These are phyloP conservation scores for Saccharomycopsis vini DNA, from an alignment of 805 yeast species.

Conservation along the genomic window DNA sequence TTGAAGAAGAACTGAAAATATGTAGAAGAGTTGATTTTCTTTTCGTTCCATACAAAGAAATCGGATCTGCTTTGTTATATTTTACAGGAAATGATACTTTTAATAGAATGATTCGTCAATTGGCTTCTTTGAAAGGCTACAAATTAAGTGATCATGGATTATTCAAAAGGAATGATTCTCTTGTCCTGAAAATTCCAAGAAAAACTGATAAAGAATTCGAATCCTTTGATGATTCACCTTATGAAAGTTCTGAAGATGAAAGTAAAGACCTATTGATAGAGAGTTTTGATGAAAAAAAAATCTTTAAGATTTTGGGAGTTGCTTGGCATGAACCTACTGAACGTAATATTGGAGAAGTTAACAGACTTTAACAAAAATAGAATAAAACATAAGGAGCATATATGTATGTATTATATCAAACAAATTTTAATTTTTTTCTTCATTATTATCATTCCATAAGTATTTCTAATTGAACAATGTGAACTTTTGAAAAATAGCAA, in stretches of 20 bases:
- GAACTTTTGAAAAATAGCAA: too few relatives aligned
- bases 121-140: conserved; percentile 33
- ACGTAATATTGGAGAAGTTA: conserved; percentile 23
- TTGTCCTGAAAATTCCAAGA: background rate
- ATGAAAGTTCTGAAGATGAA: conserved; percentile 4
- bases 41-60: conserved; percentile 34
- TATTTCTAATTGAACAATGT: background rate
- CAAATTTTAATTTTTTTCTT: too few relatives aligned
- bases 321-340: conserved; percentile 25
- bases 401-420: background rate
- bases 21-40: conserved; percentile 50
- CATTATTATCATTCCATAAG: background rate
- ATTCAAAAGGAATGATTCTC: conserved; percentile 20
- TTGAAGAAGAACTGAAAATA: conserved; percentile 25
- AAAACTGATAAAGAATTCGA: background rate
- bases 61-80: conserved; percentile 42
- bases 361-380: background rate
- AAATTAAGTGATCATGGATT: conserved; percentile 38
- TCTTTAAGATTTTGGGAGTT: conserved; percentile 37
- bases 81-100: conserved; percentile 48
- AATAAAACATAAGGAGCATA: background rate
- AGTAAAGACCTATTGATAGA: conserved; percentile 28
- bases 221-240: background rate
- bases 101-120: conserved; percentile 37
- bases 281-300: conserved; percentile 34